These are phyloP conservation scores for Zalaria sp. DNA, from an alignment of 2,329 filamentous ascomycete species.

Conservation along the genomic window DNA sequence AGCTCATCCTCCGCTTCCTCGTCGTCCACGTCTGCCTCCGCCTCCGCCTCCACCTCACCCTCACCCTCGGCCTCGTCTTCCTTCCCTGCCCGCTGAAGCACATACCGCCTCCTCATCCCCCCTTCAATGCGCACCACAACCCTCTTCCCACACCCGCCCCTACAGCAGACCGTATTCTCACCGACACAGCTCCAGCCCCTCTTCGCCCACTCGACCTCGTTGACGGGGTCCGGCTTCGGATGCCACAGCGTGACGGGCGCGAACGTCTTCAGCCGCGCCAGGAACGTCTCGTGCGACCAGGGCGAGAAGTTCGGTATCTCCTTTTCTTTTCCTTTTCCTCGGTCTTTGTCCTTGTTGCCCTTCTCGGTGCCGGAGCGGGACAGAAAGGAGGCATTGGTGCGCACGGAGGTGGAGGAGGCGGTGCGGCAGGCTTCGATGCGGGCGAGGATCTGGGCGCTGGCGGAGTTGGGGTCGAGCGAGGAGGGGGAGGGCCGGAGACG, in stretches of 20 bases:
- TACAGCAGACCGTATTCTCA: conserved; percentile 70
- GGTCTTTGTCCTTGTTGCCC: conserved; percentile 9
- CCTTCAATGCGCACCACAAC: conserved; percentile 52
- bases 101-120: conserved; percentile 2
- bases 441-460: conserved; percentile 9
- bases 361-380: not conserved
- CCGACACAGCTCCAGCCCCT: conserved; percentile 78
- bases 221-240: conserved; percentile 75
- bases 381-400: conserved; percentile 1
- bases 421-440: conserved; percentile 3
- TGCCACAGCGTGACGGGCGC: conserved; percentile 86
- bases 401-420: conserved; percentile 1
- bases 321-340: too few species aligned
- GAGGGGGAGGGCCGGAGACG: conserved; percentile 11
- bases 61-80: conserved; percentile 8
- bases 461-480: conserved; percentile 10
- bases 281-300: conserved; percentile 68
- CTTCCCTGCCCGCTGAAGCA: not conserved
- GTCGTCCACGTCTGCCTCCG: conserved; percentile 11
- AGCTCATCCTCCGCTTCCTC: conserved; percentile 10
- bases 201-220: conserved; percentile 90
- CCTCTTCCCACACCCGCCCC: conserved; percentile 67
- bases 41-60: conserved; percentile 35
- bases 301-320: conserved; percentile 61
- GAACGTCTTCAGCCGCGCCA: conserved; percentile 72